Evolutionary conservation across 768 basidiomycete species (phyloP), one percentile per base, ranked within the genome.

Genomic region (Rickenella mellea): DNA sequence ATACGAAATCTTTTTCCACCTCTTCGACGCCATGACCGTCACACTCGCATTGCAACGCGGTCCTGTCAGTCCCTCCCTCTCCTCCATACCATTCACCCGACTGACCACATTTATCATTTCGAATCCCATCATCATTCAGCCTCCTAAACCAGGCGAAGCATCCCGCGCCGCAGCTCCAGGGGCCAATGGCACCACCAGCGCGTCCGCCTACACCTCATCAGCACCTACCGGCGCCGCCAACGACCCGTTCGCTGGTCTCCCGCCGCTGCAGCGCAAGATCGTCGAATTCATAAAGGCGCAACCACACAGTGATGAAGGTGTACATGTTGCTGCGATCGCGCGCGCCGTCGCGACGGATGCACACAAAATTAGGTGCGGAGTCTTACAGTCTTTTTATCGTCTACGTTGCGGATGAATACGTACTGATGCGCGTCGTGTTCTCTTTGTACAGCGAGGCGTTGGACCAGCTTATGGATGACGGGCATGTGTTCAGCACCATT

Each of bases 1-100:
- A 8, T 76, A 84, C 55, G 93, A 97, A 59, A 61, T 85, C 19
- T 81, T 78, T 56, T 92, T 84, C 60, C 92, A 97, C 58, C 61
- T 80, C 28, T 56, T 87, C 41, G 89, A 97, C 51, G 69, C 74
- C 10, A 77, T 92, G 50, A 71, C 73, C 19, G 77, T 83, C 10
- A 79, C 72, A 41, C 60, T 89, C 47, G 71, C 70, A 37, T 61
- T 80, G 45, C 76, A 84, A 52, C 69, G 76, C 25, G 87, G 87
- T 28, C 66, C 75, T 37, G 81, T 84, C 56, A 52, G 76, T 59
- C 15, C 48, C 42, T 8, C 41, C 45, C 12, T 5, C 41, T 47
- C 27, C 42, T 22, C 19, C 28, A 52, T 28, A 22, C 33, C 28
- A 22, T 3, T 9, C 27, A 22, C 28, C 25, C 25, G 9, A 37